phyloP scores from a whole-genome alignment of 345 rosid genomes.

The Boechera retrofracta region DNA sequence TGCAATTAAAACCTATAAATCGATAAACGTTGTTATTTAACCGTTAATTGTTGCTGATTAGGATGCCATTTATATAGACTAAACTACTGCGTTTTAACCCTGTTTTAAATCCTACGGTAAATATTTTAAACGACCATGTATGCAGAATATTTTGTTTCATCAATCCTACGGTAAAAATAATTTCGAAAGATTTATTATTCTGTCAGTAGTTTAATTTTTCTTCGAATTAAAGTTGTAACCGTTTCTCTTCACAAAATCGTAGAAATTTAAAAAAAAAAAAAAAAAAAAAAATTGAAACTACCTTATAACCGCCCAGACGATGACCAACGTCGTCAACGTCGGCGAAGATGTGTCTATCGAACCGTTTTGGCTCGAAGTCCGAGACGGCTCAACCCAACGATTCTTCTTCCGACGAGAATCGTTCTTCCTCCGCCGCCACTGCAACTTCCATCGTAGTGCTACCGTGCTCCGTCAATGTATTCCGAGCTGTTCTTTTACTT shows the following conservation, averaged over 20 bases:
- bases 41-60: too few relatives aligned
- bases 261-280: neutral
- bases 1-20: too few relatives aligned
- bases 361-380: conserved; percentile 30
- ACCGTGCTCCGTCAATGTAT: conserved; percentile 21
- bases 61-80: too few relatives aligned
- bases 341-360: conserved; percentile 36
- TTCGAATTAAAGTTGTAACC: neutral
- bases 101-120: too few relatives aligned
- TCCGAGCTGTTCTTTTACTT: conserved; percentile 41
- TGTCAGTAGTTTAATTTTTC: neutral
- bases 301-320: conserved; percentile 27
- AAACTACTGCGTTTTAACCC: too few relatives aligned
- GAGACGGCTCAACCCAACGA: conserved; percentile 17
- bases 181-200: neutral
- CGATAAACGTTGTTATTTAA: too few relatives aligned
- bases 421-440: neutral
- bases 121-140: too few relatives aligned
- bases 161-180: neutral
- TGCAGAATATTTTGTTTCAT: neutral
- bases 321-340: conserved; percentile 19
- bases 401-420: conserved; percentile 24
- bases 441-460: conserved; percentile 18
- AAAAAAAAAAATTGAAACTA: neutral
- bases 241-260: neutral